Conservation (phyloP, 2,329 filamentous ascomycete species). For the Beauveria medogensis region DNA sequence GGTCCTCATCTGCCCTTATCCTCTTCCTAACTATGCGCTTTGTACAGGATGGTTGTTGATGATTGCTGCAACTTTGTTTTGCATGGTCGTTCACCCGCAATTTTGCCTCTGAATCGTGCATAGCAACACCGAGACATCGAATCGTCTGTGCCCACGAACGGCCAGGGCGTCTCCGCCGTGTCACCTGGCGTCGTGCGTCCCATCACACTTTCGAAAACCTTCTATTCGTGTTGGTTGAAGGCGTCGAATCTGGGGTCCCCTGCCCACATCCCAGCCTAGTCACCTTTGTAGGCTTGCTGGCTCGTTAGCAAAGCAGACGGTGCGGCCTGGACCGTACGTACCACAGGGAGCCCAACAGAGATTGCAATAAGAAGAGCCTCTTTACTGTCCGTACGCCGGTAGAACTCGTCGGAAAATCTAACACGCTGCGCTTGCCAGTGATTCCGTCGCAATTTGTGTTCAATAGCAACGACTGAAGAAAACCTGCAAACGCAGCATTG, state of each 20-base stretch:
- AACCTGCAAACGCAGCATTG: neutral
- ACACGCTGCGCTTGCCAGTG: neutral
- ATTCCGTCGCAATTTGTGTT: neutral
- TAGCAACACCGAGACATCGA: neutral
- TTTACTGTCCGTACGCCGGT: neutral
- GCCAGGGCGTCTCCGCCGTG: neutral
- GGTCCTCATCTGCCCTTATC: neutral
- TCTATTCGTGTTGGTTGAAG: conserved; percentile 3
- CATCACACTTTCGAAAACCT: neutral
- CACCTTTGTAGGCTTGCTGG: neutral
- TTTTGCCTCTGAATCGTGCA: neutral
- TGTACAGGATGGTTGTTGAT: neutral
- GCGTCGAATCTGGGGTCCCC: conserved; percentile 5
- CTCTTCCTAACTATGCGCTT: neutral
- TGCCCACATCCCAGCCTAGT: neutral
- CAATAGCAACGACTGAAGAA: neutral
- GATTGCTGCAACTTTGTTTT: neutral
- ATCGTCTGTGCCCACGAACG: neutral
- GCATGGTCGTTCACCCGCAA: neutral
- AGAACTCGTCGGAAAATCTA: neutral
- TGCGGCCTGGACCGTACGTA: neutral
- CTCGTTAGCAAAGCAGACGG: neutral
- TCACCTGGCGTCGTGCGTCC: neutral
- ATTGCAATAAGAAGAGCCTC: neutral
- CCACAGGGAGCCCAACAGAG: neutral